phyloP scores from a whole-genome alignment of 495 filamentous ascomycete genomes.

The Penicillium waksmanii region DNA sequence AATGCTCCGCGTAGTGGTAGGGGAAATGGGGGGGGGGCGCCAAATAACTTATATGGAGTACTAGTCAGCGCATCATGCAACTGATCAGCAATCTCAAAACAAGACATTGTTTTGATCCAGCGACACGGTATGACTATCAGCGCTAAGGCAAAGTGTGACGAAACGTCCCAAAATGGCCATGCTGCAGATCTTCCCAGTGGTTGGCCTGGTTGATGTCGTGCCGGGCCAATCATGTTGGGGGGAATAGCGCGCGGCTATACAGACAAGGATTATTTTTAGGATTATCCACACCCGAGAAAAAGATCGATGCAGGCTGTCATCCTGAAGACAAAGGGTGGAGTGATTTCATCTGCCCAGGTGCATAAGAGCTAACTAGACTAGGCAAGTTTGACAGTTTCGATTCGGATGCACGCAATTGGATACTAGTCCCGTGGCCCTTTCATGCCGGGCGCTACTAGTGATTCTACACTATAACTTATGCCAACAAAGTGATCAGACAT shows the following conservation, averaged over 20 bases:
- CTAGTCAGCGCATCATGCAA: neutral
- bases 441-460: neutral
- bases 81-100: neutral
- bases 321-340: neutral
- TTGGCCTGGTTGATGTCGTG: neutral
- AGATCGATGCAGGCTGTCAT: neutral
- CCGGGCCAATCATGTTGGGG: neutral
- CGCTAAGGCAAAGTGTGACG: neutral
- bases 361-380: neutral
- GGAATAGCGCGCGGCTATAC: neutral
- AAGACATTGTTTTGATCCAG: neutral
- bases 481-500: neutral
- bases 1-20: neutral
- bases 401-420: neutral
- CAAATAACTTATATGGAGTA: neutral
- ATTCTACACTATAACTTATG: too few relatives aligned
- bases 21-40: neutral
- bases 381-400: neutral
- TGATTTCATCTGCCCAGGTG: neutral
- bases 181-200: neutral
- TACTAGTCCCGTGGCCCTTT: neutral
- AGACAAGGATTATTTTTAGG: neutral
- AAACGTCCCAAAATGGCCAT: neutral
- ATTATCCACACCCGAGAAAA: neutral
- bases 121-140: neutral